Conservation (phyloP, 768 basidiomycete species). For the Leccinellum rugosiceps region DNA sequence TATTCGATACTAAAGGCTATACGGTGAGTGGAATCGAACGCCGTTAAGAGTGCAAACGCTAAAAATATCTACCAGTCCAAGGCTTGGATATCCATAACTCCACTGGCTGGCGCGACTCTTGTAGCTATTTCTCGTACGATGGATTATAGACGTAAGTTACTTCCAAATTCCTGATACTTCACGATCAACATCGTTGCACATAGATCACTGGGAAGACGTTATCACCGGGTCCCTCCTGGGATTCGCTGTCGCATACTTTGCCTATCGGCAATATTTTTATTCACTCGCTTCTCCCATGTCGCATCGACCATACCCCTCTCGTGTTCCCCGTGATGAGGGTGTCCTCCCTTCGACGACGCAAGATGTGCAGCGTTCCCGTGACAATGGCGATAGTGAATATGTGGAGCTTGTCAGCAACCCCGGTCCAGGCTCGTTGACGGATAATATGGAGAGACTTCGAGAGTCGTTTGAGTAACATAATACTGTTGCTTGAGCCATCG, state of each 20-base stretch:
- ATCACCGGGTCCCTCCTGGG: conserved; percentile 77
- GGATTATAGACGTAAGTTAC: conserved; percentile 73
- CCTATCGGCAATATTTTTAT: conserved; percentile 84
- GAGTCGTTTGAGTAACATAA: conserved; percentile 21
- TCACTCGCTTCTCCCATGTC: conserved; percentile 58
- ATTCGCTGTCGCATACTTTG: conserved; percentile 63
- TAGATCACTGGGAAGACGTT: conserved; percentile 94
- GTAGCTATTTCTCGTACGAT: conserved; percentile 87
- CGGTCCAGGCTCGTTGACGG: conserved; percentile 5
- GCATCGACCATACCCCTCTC: conserved; percentile 72
- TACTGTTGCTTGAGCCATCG: conserved; percentile 4
- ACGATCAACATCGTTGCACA: conserved; percentile 2
- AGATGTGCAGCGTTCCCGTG: conserved; percentile 10
- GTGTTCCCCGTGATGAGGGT: conserved; percentile 45
- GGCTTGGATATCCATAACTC: conserved; percentile 79
- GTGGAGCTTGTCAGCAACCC: conserved; percentile 24
- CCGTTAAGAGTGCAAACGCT: not conserved
- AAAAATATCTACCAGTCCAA: conserved; percentile 46
- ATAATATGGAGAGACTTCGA: conserved; percentile 34
- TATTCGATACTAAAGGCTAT: conserved; percentile 81
- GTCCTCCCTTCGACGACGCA: conserved; percentile 40
- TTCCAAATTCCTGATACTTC: conserved; percentile 4
- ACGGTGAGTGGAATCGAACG: conserved; percentile 39
- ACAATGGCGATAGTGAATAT: conserved; percentile 22
- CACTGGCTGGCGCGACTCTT: conserved; percentile 72